Percentiles rank a stretch among this genome's conserved stretches.
These are phyloP conservation scores for Apophysomyces elegans DNA, from an alignment of 371 early-diverging fungal species.

Conservation along the genomic window DNA sequence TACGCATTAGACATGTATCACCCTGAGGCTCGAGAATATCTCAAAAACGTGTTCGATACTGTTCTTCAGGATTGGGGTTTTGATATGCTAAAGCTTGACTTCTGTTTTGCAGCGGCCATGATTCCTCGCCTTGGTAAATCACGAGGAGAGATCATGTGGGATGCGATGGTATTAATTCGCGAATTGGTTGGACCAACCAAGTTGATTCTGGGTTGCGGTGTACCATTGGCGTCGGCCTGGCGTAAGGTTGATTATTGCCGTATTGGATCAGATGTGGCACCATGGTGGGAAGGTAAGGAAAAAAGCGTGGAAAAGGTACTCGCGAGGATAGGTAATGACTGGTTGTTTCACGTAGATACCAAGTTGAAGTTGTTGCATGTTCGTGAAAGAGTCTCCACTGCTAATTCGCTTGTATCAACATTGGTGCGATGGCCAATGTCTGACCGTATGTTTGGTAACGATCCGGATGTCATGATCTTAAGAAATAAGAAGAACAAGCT, in stretches of 20 bases:
- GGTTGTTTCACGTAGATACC: constrained; percentile 28
- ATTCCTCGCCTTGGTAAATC: constrained; percentile 58
- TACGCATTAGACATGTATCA: constrained; percentile 61
- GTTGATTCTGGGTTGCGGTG: constrained; percentile 62
- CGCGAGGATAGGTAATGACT: not conserved
- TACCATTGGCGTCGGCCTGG: constrained; percentile 58
- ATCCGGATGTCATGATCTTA: constrained; percentile 64
- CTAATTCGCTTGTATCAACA: constrained; percentile 59
- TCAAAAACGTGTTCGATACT: constrained; percentile 54
- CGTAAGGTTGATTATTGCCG: constrained; percentile 63
- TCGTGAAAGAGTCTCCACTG: constrained; percentile 63
- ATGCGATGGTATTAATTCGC: constrained; percentile 60
- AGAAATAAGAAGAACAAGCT: constrained; percentile 58
- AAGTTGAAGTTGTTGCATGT: constrained; percentile 58
- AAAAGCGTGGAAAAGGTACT: not conserved
- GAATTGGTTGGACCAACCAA: constrained; percentile 55
- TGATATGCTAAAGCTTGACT: constrained; percentile 64
- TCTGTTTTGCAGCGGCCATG: constrained; percentile 65
- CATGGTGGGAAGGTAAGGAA: constrained; percentile 57
- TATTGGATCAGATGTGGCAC: constrained; percentile 64
- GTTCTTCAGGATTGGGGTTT: constrained; percentile 61
- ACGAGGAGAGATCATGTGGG: constrained; percentile 66
- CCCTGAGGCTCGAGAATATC: constrained; percentile 46
- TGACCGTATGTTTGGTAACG: constrained; percentile 66
- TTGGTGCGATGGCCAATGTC: constrained; percentile 61